phyloP scores from a whole-genome alignment of 257 asterid species.

The Ilex aquifolium region DNA sequence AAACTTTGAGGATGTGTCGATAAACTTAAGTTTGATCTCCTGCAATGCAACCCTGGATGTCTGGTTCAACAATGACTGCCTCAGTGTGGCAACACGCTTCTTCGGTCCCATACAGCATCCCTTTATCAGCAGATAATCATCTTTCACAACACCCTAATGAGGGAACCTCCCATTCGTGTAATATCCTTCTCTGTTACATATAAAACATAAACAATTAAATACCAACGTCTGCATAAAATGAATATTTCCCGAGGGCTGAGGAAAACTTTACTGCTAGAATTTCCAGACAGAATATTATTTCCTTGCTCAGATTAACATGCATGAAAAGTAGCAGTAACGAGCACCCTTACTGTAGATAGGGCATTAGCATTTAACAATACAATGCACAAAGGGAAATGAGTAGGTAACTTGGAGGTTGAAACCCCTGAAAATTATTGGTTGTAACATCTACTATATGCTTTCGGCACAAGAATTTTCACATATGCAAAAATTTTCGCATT shows the following conservation, averaged over 20 bases:
- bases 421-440: too few relatives aligned
- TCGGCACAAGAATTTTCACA: too few relatives aligned
- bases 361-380: too few relatives aligned
- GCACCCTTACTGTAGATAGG: too few relatives aligned
- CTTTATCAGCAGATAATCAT: constrained; percentile 69
- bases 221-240: background rate
- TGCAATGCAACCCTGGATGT: constrained; percentile 82
- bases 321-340: too few relatives aligned
- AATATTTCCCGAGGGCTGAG: background rate
- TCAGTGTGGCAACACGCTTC: constrained; percentile 78
- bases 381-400: too few relatives aligned
- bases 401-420: too few relatives aligned
- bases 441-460: too few relatives aligned
- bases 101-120: constrained; percentile 90
- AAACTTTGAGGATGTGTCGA: constrained; percentile 82
- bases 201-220: too few relatives aligned
- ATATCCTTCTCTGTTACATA: constrained; percentile 79
- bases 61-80: constrained; percentile 78
- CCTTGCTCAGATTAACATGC: too few relatives aligned
- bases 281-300: too few relatives aligned
- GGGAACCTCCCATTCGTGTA: constrained; percentile 93
- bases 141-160: constrained; percentile 85
- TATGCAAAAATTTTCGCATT: too few relatives aligned
- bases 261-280: background rate
- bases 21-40: constrained; percentile 75